Conservation (phyloP, 495 filamentous ascomycete genomes). For the Penicillium macrosclerotiorum region DNA sequence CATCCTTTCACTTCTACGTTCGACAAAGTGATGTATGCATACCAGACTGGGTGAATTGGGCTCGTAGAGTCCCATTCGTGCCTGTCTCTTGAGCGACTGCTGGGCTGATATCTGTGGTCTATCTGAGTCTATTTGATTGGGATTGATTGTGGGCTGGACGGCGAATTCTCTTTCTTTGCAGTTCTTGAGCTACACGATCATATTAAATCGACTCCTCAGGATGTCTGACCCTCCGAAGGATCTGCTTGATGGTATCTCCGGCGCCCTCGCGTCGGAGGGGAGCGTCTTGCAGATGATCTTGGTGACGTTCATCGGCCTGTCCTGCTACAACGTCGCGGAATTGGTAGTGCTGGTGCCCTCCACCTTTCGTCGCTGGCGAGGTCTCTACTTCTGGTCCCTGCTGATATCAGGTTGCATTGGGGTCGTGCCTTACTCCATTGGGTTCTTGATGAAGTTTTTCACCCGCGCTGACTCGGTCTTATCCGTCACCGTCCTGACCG, state of each 20-base stretch:
- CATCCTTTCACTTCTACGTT: neutral
- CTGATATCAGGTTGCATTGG: constrained; percentile 44
- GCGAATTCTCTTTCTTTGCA: too few relatives aligned
- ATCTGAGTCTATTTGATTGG: too few relatives aligned
- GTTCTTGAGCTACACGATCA: too few relatives aligned
- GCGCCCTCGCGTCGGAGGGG: constrained; percentile 26
- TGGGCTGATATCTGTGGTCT: too few relatives aligned
- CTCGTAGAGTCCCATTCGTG: constrained; percentile 6
- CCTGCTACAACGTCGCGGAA: constrained; percentile 52
- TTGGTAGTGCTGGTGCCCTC: constrained; percentile 47
- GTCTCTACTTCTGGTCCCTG: constrained; percentile 55
- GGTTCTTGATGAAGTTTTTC: constrained; percentile 54
- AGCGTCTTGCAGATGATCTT: constrained; percentile 33
- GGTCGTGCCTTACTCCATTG: constrained; percentile 49
- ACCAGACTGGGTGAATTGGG: constrained; percentile 21
- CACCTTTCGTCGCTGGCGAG: constrained; percentile 51
- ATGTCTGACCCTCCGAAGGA: constrained; percentile 25
- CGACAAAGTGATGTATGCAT: constrained; percentile 15
- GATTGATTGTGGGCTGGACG: too few relatives aligned
- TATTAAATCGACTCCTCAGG: neutral
- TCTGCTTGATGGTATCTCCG: constrained; percentile 37
- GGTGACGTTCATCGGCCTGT: constrained; percentile 45
- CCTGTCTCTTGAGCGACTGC: too few relatives aligned
- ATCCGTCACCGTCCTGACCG: constrained; percentile 44
- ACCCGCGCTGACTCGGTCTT: constrained; percentile 28